phyloP scores from a whole-genome alignment of 768 basidiomycete species.

The Mycena galericulata region DNA sequence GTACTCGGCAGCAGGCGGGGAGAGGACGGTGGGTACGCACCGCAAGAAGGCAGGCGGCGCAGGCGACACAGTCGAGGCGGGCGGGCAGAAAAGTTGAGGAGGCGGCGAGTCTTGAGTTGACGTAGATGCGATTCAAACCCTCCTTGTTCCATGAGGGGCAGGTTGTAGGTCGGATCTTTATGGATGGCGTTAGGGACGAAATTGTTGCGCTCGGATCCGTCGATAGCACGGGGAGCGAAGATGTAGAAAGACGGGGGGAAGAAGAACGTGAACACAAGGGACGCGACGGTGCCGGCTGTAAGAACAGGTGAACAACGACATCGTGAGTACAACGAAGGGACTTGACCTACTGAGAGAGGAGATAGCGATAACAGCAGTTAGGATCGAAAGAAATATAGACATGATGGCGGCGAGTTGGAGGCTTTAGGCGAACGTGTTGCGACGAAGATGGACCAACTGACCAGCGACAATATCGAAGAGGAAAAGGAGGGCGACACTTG shows the following conservation, averaged over 20 bases:
- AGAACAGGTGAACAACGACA: no score
- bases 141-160: no score
- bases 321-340: no score
- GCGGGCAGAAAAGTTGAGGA: no score
- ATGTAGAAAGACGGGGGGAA: constrained; percentile 84
- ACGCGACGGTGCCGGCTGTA: constrained; percentile 45
- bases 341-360: constrained; percentile 23
- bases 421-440: constrained; percentile 62
- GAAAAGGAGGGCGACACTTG: constrained; percentile 69
- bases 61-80: no score
- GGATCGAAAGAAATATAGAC: constrained; percentile 71
- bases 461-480: constrained; percentile 70
- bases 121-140: no score
- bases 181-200: no score
- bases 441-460: constrained; percentile 78
- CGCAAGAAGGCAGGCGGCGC: no score
- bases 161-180: no score
- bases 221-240: constrained; percentile 73
- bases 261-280: constrained; percentile 72
- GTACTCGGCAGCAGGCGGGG: no score
- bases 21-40: no score
- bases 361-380: constrained; percentile 74
- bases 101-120: no score
- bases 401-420: constrained; percentile 61
- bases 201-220: constrained; percentile 75